phyloP scores from a whole-genome alignment of 441 rosid genomes.

The Breynia disticha region DNA sequence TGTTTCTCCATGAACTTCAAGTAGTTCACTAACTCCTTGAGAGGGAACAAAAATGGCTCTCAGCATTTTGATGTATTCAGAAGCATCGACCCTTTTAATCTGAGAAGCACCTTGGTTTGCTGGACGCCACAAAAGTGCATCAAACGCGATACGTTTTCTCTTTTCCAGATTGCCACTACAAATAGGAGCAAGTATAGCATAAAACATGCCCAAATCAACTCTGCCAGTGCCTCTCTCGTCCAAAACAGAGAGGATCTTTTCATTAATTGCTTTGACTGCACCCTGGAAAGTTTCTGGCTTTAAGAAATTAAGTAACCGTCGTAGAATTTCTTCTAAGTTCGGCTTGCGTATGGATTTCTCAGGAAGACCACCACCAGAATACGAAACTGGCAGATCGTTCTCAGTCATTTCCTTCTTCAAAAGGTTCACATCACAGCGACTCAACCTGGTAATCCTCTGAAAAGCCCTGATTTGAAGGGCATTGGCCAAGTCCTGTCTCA shows the following conservation, averaged over 20 bases:
- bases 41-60: constrained; percentile 74
- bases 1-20: constrained; percentile 58
- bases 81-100: constrained; percentile 53
- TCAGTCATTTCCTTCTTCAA: constrained; percentile 77
- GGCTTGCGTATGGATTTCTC: constrained; percentile 82
- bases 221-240: constrained; percentile 77
- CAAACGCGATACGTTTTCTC: constrained; percentile 66
- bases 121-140: constrained; percentile 85
- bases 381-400: constrained; percentile 66
- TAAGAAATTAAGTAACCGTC: constrained; percentile 51
- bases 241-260: constrained; percentile 62
- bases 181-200: constrained; percentile 72
- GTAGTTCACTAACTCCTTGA: constrained; percentile 49
- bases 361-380: constrained; percentile 70
- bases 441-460: constrained; percentile 73
- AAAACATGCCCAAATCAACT: constrained; percentile 87
- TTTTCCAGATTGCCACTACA: constrained; percentile 67
- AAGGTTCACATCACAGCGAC: constrained; percentile 71
- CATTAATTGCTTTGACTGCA: constrained; percentile 83
- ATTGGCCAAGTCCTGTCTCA: constrained; percentile 54
- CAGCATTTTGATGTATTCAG: constrained; percentile 49
- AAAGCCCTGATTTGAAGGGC: constrained; percentile 72
- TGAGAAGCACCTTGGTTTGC: constrained; percentile 62
- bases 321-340: constrained; percentile 64
- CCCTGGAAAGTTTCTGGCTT: constrained; percentile 93